Evolutionary conservation across 106 monocot genomes (phyloP).

Genomic region (Ottelia alismoides): DNA sequence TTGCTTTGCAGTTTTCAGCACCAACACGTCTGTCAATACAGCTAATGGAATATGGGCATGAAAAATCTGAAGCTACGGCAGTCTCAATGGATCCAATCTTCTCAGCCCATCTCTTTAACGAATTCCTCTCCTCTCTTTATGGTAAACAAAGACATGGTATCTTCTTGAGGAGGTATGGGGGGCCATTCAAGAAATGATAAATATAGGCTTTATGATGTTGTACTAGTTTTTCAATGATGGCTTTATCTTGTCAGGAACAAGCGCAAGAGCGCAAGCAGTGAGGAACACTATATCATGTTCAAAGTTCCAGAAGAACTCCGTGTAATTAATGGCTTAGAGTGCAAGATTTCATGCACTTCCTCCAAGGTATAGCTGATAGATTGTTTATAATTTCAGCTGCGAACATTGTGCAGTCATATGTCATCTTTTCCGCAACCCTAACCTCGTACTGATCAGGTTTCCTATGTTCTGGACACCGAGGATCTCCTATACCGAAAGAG

Average conservation of each 20-base stretch:
- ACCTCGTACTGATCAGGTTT: constrained; percentile 1
- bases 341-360: constrained; percentile 78
- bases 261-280: constrained; percentile 34
- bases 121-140: constrained; percentile 33
- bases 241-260: constrained; percentile 38
- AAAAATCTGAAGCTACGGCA: constrained; percentile 56
- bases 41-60: constrained; percentile 64
- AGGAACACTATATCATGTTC: constrained; percentile 34
- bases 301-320: constrained; percentile 44
- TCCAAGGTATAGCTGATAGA: constrained; percentile 47
- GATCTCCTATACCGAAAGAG: constrained; percentile 8
- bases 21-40: constrained; percentile 48
- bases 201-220: not conserved
- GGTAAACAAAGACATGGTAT: constrained; percentile 21
- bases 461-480: constrained; percentile 15
- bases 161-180: constrained; percentile 35
- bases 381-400: not conserved
- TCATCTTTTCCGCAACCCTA: not conserved
- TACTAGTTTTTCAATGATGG: not conserved
- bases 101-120: constrained; percentile 40
- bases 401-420: too few relatives aligned
- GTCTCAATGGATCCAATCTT: constrained; percentile 68
- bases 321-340: constrained; percentile 77
- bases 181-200: not conserved
- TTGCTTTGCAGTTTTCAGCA: constrained; percentile 27